phyloP scores from a whole-genome alignment of 441 rosid genomes.

The Euphorbia corollata region DNA sequence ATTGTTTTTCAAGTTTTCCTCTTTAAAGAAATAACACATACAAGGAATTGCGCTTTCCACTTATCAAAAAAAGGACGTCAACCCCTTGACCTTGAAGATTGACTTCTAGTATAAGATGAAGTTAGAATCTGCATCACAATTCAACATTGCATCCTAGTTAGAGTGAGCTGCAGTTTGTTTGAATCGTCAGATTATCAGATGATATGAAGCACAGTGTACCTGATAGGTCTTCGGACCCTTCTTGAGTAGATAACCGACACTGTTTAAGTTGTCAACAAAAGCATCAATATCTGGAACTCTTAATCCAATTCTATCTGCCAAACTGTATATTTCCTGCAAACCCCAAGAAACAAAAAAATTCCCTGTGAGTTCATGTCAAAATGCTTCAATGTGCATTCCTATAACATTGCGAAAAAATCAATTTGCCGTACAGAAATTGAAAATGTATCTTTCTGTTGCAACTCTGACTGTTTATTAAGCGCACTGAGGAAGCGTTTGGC shows the following conservation, averaged over 20 bases:
- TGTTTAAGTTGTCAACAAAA: slow-evolving; percentile 87
- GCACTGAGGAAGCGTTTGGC: slow-evolving; percentile 91
- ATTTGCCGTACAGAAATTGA: slow-evolving; percentile 61
- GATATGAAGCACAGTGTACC: slow-evolving; percentile 35
- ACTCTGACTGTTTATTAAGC: slow-evolving; percentile 79
- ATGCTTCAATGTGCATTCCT: slow-evolving; percentile 4
- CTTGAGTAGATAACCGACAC: slow-evolving; percentile 76
- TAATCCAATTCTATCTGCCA: slow-evolving; percentile 85
- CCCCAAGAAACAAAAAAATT: not conserved
- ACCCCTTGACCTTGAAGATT: slow-evolving; percentile 43
- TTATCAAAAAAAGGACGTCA: slow-evolving; percentile 13
- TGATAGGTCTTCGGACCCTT: slow-evolving; percentile 93
- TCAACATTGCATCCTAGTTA: not conserved
- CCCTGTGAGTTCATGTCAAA: slow-evolving; percentile 7
- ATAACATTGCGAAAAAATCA: slow-evolving; percentile 17
- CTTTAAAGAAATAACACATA: not conserved
- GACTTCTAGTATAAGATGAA: slow-evolving; percentile 75
- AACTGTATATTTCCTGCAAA: slow-evolving; percentile 86
- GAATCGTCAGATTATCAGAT: slow-evolving; percentile 6
- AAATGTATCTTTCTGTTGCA: slow-evolving; percentile 86
- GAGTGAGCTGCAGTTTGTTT: not conserved
- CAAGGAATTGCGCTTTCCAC: not conserved
- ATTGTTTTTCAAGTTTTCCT: too few relatives aligned
- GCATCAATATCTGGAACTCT: slow-evolving; percentile 89
- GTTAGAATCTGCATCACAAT: slow-evolving; percentile 60